Evolutionary conservation across 371 early-diverging fungal genomes (phyloP), one percentile per base, ranked within the genome.

Genomic region (Circinella minor): DNA sequence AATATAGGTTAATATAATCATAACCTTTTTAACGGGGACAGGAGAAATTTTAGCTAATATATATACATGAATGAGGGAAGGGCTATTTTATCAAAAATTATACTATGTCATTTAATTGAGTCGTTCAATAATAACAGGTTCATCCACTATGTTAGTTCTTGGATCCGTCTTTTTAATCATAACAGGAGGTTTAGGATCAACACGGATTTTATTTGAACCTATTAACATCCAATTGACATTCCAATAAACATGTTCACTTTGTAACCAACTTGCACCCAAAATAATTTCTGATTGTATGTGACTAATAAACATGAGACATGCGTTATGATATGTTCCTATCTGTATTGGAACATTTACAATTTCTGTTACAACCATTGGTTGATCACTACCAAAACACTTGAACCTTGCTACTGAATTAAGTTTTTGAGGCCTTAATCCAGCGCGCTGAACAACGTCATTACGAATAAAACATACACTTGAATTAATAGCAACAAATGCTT

Each of bases 61-160:
- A 27, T 27, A 27, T 27, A 27, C 27, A 27, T 27, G 0, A 27
- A 27, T 27, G 27, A 27, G 27, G 27, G 27, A 27, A 27, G 27
- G 27, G 27, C 27, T 27, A 27, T 27, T 27, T 27, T 27, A 2
- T 27, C 27, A 27, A 27, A 27, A 27, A 27, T 27, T 27, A 27
- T 27, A 27, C 27, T 27, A 27, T 27, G 11, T 11, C 51, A 13
- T 13, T 51, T 51, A 51, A n/a, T 51, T 51, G 51, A 57, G 57
- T 10, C 57, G 57, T 57, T 57, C 57, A 34, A 57, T 57, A 57
- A 57, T 57, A 5, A 57, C 57, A 57, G 57, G 57, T 4, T 27
- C 57, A 57, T 57, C 57, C 20, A 57, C 6, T 3, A 27, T 57
- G 4, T 0, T 34, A 1, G 57, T n/a, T 57, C 57, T 57, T 18